These are phyloP conservation scores for Chimonanthus praecox DNA, from an alignment of 164 flowering plant species.

Conservation along the genomic window DNA sequence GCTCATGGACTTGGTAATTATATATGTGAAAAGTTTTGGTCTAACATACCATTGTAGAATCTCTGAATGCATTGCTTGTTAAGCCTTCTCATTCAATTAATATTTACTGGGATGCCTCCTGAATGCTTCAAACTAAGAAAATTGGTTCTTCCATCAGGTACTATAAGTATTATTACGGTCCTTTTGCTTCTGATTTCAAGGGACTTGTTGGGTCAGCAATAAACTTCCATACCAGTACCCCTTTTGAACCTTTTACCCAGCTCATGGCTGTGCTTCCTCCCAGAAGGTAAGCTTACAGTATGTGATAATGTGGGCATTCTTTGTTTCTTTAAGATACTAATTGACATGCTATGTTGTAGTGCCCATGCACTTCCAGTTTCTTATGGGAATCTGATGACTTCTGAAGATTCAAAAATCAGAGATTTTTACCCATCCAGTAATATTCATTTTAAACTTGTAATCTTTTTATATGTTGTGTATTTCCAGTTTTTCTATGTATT, in stretches of 20 bases:
- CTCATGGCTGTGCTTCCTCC: conserved; percentile 56
- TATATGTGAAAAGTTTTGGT: conserved; percentile 4
- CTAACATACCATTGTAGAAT: background rate
- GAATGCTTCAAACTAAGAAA: background rate
- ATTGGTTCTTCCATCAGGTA: conserved; percentile 24
- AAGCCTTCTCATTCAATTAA: background rate
- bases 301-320: background rate
- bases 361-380: conserved; percentile 33
- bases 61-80: background rate
- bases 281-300: conserved; percentile 27
- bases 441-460: background rate
- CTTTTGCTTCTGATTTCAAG: conserved; percentile 51
- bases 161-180: conserved; percentile 47
- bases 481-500: too few species aligned
- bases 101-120: background rate
- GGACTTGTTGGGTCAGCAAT: conserved; percentile 24
- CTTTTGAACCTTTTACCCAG: conserved; percentile 52
- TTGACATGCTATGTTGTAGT: conserved; percentile 13
- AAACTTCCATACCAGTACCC: conserved; percentile 32
- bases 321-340: background rate
- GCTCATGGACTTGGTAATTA: conserved; percentile 53
- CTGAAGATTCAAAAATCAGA: conserved; percentile 19
- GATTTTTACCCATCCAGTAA: conserved; percentile 41
- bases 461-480: too few species aligned
- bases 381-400: conserved; percentile 27